phyloP scores from a whole-genome alignment of 495 filamentous ascomycete genomes.

The Penicillium cataractarum region DNA sequence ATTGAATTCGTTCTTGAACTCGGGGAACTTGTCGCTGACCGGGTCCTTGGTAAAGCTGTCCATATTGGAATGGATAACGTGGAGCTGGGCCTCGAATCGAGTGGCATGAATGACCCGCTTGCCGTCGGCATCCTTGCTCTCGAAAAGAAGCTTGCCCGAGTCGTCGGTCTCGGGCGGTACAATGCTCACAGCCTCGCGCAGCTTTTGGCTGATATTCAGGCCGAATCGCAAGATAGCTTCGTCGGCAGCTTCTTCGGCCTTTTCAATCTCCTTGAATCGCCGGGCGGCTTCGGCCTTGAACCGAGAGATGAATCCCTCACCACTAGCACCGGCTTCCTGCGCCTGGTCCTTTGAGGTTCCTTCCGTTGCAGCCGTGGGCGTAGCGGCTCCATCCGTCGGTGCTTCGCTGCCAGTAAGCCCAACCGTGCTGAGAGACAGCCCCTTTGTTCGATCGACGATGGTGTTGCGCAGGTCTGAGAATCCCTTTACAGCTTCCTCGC shows the following conservation, averaged over 20 bases:
- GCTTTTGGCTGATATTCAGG: constrained; percentile 84
- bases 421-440: constrained; percentile 65
- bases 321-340: constrained; percentile 63
- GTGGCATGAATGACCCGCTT: constrained; percentile 92
- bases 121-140: constrained; percentile 87
- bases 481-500: constrained; percentile 83
- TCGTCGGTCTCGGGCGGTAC: constrained; percentile 63
- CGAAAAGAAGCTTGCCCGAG: constrained; percentile 69
- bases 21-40: constrained; percentile 69
- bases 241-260: constrained; percentile 95
- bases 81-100: constrained; percentile 92
- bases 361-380: constrained; percentile 38
- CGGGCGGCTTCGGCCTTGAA: constrained; percentile 81
- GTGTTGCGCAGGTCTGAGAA: constrained; percentile 70
- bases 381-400: constrained; percentile 38
- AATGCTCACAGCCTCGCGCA: constrained; percentile 89
- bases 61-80: constrained; percentile 84
- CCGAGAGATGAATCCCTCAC: constrained; percentile 79
- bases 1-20: constrained; percentile 76
- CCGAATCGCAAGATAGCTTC: constrained; percentile 94
- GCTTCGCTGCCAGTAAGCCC: constrained; percentile 32
- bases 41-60: constrained; percentile 89
- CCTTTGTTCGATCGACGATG: constrained; percentile 71
- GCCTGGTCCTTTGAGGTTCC: constrained; percentile 42
- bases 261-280: constrained; percentile 86